Evolutionary conservation across 129 eudicot species (phyloP), one percentile per base, ranked within the genome.

Genomic region (Flaveria robusta): DNA sequence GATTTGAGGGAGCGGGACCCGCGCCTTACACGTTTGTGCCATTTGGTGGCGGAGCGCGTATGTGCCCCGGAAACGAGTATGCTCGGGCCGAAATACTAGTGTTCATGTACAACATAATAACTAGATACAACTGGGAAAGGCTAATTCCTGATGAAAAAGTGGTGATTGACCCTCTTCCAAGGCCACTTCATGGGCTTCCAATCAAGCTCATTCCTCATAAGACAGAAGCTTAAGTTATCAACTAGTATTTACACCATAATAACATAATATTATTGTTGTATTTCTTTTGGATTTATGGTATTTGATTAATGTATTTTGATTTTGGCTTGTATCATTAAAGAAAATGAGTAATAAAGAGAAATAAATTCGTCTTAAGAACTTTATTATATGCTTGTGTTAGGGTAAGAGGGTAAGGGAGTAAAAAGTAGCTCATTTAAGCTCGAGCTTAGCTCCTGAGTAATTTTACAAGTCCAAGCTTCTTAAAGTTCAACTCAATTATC

Each of bases 161-260:
- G 66, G 85, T 81, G 9, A 76, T 81, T 13, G 81, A 81, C 39
- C 85, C 85, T 37, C 85, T 81, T 75, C 85, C 85, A 39, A 75
- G 85, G 81, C 85, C 85, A 23, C 72, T 71, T 74, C 85, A 76
- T 75, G 85, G 85, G 54, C 85, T 81, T 50, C 85, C 85, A 12
- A 82, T 82, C 9, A 77, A 77, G 68, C 85, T 82, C 70, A 82
- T 82, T 71, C 85, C 85, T 63, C 85, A 76, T 18, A 54, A 63
- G 22, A 67, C 75, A 15, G 12, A 66, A 66, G 42, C 70, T 27
- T 80, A 45, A 74, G 65, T 69, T 42, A 27, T 14, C 49, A 18
- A 52, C 68, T 4, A 42, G 41, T 72, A 60, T 72, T 37, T 79
- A 60, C 59, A 79, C 3, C 39, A 64, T 23, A 39, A 65, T n/a